These are phyloP conservation scores for Chloromonas sp. DNA, from an alignment of 163 green algal genomes.

Conservation along the genomic window DNA sequence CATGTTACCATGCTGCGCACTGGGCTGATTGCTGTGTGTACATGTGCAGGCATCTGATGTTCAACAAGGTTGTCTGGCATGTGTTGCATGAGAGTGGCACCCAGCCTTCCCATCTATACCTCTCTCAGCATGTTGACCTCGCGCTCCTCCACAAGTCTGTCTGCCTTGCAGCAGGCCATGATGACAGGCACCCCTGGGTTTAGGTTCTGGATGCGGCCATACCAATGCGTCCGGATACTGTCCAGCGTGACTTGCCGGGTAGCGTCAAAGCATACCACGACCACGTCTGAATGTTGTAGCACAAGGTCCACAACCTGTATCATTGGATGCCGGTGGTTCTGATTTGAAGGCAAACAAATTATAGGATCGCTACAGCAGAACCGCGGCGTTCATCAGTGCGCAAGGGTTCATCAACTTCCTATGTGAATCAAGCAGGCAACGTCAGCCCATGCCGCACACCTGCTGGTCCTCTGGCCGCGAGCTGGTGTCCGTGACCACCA, in stretches of 20 bases:
- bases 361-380: neutral
- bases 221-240: slow-evolving; percentile 39
- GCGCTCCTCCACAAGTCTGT: slow-evolving; percentile 41
- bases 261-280: slow-evolving; percentile 74
- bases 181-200: slow-evolving; percentile 67
- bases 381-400: neutral
- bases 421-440: too few species aligned
- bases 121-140: slow-evolving; percentile 44
- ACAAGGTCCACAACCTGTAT: slow-evolving; percentile 51
- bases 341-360: neutral
- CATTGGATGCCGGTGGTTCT: too few species aligned
- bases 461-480: slow-evolving; percentile 63
- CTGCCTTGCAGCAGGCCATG: slow-evolving; percentile 78
- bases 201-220: slow-evolving; percentile 36
- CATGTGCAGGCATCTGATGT: too few species aligned
- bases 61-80: too few species aligned
- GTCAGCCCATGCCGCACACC: neutral
- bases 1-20: neutral
- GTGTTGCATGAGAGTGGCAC: neutral
- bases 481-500: slow-evolving; percentile 83
- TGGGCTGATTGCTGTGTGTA: neutral
- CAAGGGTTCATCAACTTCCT: neutral
- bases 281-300: slow-evolving; percentile 60
- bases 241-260: slow-evolving; percentile 48
- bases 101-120: slow-evolving; percentile 9